Conservation (phyloP, 306 rosid species). For the Spatholobus suberectus region DNA sequence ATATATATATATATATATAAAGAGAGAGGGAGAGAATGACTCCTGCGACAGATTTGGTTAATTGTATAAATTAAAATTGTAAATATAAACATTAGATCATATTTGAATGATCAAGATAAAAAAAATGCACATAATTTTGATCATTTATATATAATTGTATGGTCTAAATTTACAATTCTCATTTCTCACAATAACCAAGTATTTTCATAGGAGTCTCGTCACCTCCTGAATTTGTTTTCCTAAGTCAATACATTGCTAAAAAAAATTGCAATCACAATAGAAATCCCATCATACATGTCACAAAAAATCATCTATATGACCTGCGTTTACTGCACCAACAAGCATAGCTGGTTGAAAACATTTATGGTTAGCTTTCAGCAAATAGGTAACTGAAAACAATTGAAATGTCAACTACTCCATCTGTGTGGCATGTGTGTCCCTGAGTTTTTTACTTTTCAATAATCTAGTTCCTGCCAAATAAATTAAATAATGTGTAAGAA, state of each 20-base stretch:
- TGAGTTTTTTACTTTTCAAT: constrained; percentile 20
- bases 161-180: no score
- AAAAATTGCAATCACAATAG: neutral
- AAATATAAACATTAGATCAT: no score
- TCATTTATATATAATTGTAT: no score
- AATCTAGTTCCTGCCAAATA: constrained; percentile 40
- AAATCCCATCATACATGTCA: neutral
- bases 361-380: neutral
- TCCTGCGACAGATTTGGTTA: no score
- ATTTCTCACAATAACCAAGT: no score
- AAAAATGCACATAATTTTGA: no score
- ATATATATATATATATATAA: no score
- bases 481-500: neutral
- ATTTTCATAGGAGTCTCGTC: no score
- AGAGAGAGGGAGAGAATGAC: no score
- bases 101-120: no score
- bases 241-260: neutral
- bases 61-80: no score
- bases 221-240: neutral
- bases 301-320: neutral
- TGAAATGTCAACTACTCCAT: constrained; percentile 16
- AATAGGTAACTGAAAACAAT: neutral
- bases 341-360: neutral
- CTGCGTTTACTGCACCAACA: neutral
- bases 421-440: neutral